A percentile compares a stretch with the other conserved stretches of the same genome.
Evolutionary conservation across 192 early-diverging fungal genomes (phyloP).

Genomic region (Entophlyctis luteolus): DNA sequence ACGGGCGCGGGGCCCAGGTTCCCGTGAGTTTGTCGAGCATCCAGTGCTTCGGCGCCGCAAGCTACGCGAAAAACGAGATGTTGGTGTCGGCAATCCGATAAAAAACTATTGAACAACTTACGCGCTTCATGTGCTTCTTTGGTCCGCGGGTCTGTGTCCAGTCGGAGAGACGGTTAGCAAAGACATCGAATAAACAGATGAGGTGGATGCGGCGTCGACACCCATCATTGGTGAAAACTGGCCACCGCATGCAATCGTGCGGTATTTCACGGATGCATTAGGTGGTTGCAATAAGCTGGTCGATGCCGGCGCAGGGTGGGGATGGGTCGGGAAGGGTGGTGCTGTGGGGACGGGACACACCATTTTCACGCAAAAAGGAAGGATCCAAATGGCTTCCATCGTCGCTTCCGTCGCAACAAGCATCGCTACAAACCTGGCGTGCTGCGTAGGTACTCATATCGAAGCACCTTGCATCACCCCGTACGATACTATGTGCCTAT

Average conservation of each 20-base stretch:
- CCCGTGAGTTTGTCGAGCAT: slow-evolving; percentile 99
- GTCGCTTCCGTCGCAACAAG: slow-evolving; percentile 14
- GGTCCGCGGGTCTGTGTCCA: slow-evolving; percentile 91
- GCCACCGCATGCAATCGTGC: too few relatives aligned
- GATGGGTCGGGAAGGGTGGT: too few relatives aligned
- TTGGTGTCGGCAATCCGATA: background rate
- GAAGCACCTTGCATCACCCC: too few relatives aligned
- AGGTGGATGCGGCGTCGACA: too few relatives aligned
- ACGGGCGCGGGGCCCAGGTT: slow-evolving; percentile 93
- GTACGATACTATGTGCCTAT: background rate
- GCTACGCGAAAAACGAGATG: slow-evolving; percentile 30
- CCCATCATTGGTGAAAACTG: too few relatives aligned
- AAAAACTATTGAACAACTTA: slow-evolving; percentile 25
- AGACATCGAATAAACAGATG: too few relatives aligned
- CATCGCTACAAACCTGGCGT: slow-evolving; percentile 18
- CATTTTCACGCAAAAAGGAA: too few relatives aligned
- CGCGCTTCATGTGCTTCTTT: slow-evolving; percentile 99
- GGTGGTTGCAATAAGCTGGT: too few relatives aligned
- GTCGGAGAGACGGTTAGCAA: too few relatives aligned
- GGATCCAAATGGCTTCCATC: slow-evolving; percentile 13
- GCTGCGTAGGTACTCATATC: slow-evolving; percentile 21
- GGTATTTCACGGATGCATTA: too few relatives aligned
- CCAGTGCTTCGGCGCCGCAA: slow-evolving; percentile 99
- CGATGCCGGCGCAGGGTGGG: too few relatives aligned
- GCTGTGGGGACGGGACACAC: too few relatives aligned